Evolutionary conservation across 768 basidiomycete species (phyloP).

Genomic region (Pulveroboletus ravenelii): DNA sequence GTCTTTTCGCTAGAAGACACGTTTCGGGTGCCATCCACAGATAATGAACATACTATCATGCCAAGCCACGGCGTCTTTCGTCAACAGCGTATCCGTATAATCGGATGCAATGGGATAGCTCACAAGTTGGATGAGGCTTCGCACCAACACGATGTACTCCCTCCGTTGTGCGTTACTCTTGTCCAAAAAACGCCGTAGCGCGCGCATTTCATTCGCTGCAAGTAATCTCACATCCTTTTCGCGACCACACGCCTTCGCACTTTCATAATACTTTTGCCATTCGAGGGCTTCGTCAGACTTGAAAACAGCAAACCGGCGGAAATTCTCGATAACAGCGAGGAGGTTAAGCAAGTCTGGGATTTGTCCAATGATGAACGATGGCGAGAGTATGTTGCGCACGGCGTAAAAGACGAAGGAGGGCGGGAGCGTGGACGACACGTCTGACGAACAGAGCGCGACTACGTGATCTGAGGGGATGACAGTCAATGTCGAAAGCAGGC

Average conservation of each 20-base stretch:
- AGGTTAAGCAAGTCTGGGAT: slow-evolving; percentile 28
- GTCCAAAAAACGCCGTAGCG: slow-evolving; percentile 2
- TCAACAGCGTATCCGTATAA: not conserved
- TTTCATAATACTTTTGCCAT: slow-evolving; percentile 25
- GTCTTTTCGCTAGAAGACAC: slow-evolving; percentile 13
- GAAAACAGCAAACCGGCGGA: slow-evolving; percentile 16
- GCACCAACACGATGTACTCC: slow-evolving; percentile 23
- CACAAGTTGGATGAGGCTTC: slow-evolving; percentile 20
- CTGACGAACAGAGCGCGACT: not conserved
- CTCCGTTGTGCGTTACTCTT: slow-evolving; percentile 14
- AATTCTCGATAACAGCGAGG: slow-evolving; percentile 19
- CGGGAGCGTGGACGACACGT: not conserved
- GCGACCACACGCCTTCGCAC: not conserved
- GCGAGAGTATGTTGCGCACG: slow-evolving; percentile 27
- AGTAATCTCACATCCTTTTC: slow-evolving; percentile 17
- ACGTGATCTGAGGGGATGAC: slow-evolving; percentile 9
- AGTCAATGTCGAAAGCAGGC: too few relatives aligned
- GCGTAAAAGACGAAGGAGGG: slow-evolving; percentile 24
- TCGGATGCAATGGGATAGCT: not conserved
- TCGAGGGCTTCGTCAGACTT: slow-evolving; percentile 19
- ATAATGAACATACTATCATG: slow-evolving; percentile 25
- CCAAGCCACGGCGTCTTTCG: not conserved
- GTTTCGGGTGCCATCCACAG: slow-evolving; percentile 27
- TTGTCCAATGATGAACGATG: slow-evolving; percentile 28
- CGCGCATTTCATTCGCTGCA: slow-evolving; percentile 12